Evolutionary conservation across 2,329 filamentous ascomycete species (phyloP).

Genomic region (Aquanectria penicillioides): DNA sequence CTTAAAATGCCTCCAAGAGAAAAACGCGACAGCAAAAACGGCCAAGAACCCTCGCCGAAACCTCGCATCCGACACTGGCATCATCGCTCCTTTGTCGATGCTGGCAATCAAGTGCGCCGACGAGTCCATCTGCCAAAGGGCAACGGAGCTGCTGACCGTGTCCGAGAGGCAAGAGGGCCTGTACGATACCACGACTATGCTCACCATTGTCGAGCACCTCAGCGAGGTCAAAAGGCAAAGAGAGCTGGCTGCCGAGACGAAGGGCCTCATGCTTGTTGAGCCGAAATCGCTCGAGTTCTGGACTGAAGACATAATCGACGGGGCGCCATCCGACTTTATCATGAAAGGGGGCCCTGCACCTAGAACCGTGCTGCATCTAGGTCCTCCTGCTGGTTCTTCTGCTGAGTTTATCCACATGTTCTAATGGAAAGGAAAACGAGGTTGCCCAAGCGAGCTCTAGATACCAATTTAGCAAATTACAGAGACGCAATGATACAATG

Average conservation of each 20-base stretch:
- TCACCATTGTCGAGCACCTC: slow-evolving; percentile 5
- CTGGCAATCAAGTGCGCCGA: slow-evolving; percentile 33
- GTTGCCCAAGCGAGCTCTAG: too few species aligned
- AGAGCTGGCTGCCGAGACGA: not conserved
- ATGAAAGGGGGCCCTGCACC: not conserved
- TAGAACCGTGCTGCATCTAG: not conserved
- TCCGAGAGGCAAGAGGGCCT: slow-evolving; percentile 28
- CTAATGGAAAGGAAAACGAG: too few species aligned
- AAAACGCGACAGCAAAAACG: slow-evolving; percentile 10
- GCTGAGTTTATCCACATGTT: not conserved
- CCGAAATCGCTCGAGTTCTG: slow-evolving; percentile 14
- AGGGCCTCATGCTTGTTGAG: not conserved
- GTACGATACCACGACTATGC: slow-evolving; percentile 27
- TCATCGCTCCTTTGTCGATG: slow-evolving; percentile 26
- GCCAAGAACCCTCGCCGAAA: slow-evolving; percentile 23
- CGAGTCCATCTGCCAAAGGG: slow-evolving; percentile 8
- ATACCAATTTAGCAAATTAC: too few species aligned
- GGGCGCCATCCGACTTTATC: not conserved
- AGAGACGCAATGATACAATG: too few species aligned
- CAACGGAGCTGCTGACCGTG: slow-evolving; percentile 15
- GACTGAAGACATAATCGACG: slow-evolving; percentile 13
- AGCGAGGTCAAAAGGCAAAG: slow-evolving; percentile 5
- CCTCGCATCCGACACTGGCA: slow-evolving; percentile 29
- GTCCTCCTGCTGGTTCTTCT: not conserved
- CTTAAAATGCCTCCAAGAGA: not conserved